Conservation (phyloP, 345 rosid species). For the Physaria fendleri region DNA sequence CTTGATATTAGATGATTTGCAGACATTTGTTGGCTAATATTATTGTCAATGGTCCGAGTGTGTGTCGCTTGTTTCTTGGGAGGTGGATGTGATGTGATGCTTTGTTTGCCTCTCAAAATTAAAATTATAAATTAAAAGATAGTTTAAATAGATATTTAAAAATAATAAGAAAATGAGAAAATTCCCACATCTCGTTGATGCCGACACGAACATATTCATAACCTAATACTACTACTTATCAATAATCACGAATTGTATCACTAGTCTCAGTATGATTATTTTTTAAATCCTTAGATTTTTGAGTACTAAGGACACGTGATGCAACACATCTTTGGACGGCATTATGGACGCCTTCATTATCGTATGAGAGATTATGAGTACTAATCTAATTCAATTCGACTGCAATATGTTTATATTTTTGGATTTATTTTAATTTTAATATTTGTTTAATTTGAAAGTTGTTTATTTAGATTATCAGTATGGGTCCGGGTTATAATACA, state of each 20-base stretch:
- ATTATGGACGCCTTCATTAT: neutral
- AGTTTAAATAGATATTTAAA: neutral
- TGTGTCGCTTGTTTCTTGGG: conserved; percentile 33
- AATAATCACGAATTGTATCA: neutral
- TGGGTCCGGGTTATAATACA: no score
- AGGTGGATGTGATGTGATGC: conserved; percentile 17
- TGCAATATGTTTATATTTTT: no score
- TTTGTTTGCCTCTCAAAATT: neutral
- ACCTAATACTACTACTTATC: neutral
- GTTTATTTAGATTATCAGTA: no score
- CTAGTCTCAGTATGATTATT: neutral
- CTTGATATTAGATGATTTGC: conserved; percentile 5
- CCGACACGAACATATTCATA: conserved; percentile 1
- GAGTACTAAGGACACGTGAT: conserved; percentile 1
- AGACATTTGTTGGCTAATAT: conserved; percentile 28
- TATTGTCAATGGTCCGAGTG: conserved; percentile 24
- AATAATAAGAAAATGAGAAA: neutral
- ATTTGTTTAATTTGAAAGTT: no score
- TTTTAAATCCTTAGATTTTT: neutral
- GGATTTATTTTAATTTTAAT: no score
- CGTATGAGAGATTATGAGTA: no score
- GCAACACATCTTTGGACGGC: neutral
- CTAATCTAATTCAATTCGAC: no score
- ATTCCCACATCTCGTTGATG: neutral
- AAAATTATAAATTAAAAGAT: no score